Percentiles rank a stretch among this genome's conserved stretches.
These are phyloP conservation scores for Dendrobium nobile DNA, from an alignment of 106 monocot species.

Conservation along the genomic window DNA sequence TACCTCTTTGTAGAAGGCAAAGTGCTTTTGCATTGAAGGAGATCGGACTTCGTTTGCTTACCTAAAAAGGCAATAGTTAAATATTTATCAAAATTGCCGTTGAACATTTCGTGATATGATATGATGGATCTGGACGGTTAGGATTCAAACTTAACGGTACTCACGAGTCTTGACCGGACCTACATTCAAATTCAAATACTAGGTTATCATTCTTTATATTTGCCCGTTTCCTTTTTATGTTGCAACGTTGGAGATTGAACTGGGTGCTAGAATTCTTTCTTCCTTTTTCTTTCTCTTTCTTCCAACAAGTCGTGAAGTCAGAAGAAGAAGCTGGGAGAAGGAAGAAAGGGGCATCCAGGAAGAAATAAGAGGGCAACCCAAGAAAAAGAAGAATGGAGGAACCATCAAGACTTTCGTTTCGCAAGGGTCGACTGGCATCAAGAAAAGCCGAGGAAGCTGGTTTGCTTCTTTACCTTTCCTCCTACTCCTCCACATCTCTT, in stretches of 20 bases:
- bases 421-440: constrained; percentile 46
- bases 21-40: too few species aligned
- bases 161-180: not conserved
- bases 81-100: too few species aligned
- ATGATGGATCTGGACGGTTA: constrained; percentile 4
- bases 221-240: constrained; percentile 12
- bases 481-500: not conserved
- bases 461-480: constrained; percentile 6
- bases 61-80: too few species aligned
- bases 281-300: not conserved
- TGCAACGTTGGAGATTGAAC: not conserved
- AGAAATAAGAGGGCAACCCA: not conserved
- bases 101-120: not conserved
- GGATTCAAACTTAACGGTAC: constrained; percentile 22
- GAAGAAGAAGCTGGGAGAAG: not conserved
- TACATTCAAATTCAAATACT: constrained; percentile 50
- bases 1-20: too few species aligned
- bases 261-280: not conserved
- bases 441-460: constrained; percentile 72
- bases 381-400: constrained; percentile 27
- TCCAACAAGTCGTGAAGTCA: not conserved
- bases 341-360: not conserved
- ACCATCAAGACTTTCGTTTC: constrained; percentile 42
- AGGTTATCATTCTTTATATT: not conserved
- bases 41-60: too few species aligned